phyloP scores from a whole-genome alignment of 768 basidiomycete genomes.

The Chiua virens region DNA sequence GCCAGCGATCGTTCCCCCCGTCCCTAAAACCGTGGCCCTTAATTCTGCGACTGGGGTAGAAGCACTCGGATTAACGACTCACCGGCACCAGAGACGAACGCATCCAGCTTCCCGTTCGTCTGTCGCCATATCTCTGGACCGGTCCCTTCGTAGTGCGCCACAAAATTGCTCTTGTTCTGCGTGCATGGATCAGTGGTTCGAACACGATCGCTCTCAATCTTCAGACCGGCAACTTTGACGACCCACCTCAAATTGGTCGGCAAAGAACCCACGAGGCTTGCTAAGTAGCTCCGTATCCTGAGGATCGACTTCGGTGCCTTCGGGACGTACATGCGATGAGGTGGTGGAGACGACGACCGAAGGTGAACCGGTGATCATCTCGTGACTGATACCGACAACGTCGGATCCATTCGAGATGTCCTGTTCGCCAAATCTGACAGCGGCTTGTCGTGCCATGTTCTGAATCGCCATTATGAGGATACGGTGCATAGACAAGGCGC shows the following conservation, averaged over 20 bases:
- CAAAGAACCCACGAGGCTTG: conserved; percentile 83
- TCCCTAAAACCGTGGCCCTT: conserved; percentile 51
- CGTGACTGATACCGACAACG: conserved; percentile 23
- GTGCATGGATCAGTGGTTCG: too few relatives aligned
- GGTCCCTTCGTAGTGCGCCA: conserved; percentile 86
- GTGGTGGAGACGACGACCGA: conserved; percentile 56
- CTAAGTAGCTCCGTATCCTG: conserved; percentile 43
- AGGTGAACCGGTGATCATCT: conserved; percentile 44
- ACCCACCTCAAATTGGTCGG: conserved; percentile 95
- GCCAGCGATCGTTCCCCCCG: conserved; percentile 93
- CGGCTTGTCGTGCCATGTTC: conserved; percentile 87
- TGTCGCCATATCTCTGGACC: conserved; percentile 97
- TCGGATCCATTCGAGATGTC: conserved; percentile 24
- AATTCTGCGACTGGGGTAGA: background rate
- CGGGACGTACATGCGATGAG: conserved; percentile 40
- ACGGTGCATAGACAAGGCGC: background rate
- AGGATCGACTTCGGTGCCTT: conserved; percentile 31
- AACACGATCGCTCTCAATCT: too few relatives aligned
- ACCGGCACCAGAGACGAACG: conserved; percentile 92
- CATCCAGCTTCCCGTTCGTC: conserved; percentile 76
- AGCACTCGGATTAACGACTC: conserved; percentile 4
- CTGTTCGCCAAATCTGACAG: conserved; percentile 64
- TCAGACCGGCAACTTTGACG: too few relatives aligned
- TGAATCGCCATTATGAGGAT: conserved; percentile 28
- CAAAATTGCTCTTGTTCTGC: conserved; percentile 82